phyloP scores from a whole-genome alignment of 2,329 filamentous ascomycete species.

The Colletotrichum cuscutae region DNA sequence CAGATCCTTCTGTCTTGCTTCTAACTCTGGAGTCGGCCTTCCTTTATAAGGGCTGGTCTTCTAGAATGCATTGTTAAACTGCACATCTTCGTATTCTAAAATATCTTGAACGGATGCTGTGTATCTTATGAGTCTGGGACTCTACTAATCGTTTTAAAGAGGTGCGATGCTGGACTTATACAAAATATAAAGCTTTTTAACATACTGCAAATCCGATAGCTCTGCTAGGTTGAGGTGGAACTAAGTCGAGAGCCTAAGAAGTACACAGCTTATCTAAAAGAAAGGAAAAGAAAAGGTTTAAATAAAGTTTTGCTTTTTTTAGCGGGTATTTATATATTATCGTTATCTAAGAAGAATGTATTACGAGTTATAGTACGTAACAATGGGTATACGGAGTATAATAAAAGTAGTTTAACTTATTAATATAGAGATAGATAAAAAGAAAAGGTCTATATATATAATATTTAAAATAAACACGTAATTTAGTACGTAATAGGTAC shows the following conservation, averaged over 20 bases:
- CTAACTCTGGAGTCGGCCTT: constrained; percentile 17
- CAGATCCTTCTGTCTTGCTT: constrained; percentile 16
- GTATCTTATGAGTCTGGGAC: neutral
- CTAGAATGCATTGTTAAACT: constrained; percentile 24
- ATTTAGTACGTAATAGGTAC: no score
- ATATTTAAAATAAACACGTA: no score
- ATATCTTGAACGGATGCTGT: neutral
- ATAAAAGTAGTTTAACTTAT: no score
- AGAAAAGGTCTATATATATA: no score
- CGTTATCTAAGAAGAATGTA: neutral
- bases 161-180: neutral
- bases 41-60: constrained; percentile 26
- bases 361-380: no score
- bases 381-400: no score
- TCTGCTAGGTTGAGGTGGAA: neutral
- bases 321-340: neutral
- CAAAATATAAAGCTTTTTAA: neutral
- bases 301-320: neutral
- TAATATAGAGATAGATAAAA: no score
- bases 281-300: neutral
- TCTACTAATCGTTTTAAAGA: neutral
- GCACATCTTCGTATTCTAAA: constrained; percentile 18
- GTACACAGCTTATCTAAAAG: neutral
- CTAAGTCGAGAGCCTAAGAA: constrained; percentile 5
- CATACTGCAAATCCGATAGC: constrained; percentile 11